Evolutionary conservation across 2,329 filamentous ascomycete genomes (phyloP).

Genomic region (Karstenula rhodostoma): DNA sequence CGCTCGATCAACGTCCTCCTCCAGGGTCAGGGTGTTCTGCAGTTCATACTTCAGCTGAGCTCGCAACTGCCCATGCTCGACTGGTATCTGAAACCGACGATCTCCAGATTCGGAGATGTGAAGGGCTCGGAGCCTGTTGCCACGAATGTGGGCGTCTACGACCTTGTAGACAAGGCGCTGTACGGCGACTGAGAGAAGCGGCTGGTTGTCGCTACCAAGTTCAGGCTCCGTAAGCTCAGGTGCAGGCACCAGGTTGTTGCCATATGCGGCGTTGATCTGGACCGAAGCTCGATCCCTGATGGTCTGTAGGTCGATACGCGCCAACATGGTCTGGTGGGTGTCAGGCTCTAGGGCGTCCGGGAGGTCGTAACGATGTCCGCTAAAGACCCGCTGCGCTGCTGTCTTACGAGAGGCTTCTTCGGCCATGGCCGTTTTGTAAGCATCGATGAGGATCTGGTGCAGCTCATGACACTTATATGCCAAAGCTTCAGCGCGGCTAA

Average conservation of each 20-base stretch:
- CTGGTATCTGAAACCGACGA: background rate
- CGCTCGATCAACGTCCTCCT: background rate
- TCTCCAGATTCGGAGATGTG: background rate
- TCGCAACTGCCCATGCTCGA: background rate
- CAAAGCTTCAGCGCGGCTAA: background rate
- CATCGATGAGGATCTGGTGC: background rate
- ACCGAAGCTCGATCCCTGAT: background rate
- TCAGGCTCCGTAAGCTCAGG: background rate
- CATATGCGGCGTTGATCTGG: background rate
- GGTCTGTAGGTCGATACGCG: background rate
- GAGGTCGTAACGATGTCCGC: background rate
- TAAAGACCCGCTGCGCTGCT: background rate
- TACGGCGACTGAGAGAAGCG: background rate
- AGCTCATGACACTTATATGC: background rate
- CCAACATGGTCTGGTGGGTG: background rate
- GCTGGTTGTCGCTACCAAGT: background rate
- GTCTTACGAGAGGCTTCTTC: background rate
- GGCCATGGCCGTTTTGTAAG: background rate
- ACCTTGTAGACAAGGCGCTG: constrained; percentile 1
- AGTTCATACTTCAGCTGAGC: background rate
- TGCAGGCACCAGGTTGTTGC: background rate
- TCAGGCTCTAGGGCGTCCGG: background rate
- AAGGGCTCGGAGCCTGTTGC: background rate
- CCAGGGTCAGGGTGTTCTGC: background rate
- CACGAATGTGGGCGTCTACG: background rate